Conservation (phyloP, 345 rosid species). For the Eucalyptus urophylla region DNA sequence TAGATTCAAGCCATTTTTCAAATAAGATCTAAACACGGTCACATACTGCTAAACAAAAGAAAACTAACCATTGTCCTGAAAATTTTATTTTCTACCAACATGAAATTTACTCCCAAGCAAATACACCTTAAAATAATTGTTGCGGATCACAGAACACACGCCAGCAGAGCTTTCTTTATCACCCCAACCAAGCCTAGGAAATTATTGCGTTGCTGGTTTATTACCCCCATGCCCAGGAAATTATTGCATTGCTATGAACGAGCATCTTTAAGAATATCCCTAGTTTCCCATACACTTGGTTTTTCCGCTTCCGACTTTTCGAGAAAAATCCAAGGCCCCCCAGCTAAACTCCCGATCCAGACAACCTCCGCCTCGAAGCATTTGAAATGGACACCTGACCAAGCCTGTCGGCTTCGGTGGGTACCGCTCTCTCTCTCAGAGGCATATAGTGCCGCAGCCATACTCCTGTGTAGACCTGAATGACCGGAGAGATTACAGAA, state of each 20-base stretch:
- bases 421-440: conserved; percentile 35
- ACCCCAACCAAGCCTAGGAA: neutral
- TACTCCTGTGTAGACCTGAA: conserved; percentile 77
- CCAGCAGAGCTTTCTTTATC: neutral
- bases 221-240: neutral
- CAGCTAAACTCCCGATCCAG: conserved; percentile 29
- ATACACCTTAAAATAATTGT: neutral
- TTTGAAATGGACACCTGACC: conserved; percentile 75
- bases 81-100: neutral
- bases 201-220: neutral
- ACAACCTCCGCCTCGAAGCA: conserved; percentile 72
- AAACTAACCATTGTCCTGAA: neutral
- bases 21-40: neutral
- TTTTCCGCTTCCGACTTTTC: neutral
- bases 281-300: neutral
- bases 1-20: too few relatives aligned
- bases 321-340: neutral
- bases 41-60: neutral
- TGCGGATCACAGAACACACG: neutral
- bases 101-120: neutral
- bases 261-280: neutral
- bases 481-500: neutral
- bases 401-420: conserved; percentile 31
- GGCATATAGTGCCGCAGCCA: conserved; percentile 89
- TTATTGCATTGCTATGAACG: neutral